These are phyloP conservation scores for Datisca glomerata DNA, from an alignment of 306 rosid genomes.

Conservation along the genomic window DNA sequence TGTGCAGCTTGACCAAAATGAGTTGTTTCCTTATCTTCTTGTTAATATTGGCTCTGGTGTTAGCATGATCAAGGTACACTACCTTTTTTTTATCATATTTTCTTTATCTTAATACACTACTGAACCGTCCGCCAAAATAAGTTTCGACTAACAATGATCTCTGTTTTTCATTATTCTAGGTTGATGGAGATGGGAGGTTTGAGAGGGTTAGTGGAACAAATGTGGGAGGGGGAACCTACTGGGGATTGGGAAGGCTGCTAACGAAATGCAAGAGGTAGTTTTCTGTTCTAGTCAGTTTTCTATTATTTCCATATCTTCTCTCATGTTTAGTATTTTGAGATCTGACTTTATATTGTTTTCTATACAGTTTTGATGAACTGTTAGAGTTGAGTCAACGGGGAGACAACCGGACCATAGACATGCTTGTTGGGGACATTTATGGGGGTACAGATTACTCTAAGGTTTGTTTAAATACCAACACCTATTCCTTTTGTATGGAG, in stretches of 20 bases:
- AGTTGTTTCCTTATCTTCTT: constrained; percentile 88
- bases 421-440: constrained; percentile 99
- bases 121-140: constrained; percentile 10
- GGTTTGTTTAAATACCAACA: constrained; percentile 30
- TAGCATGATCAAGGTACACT: constrained; percentile 87
- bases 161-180: constrained; percentile 33
- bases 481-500: constrained; percentile 7
- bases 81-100: constrained; percentile 3
- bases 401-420: constrained; percentile 82
- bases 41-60: constrained; percentile 98
- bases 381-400: constrained; percentile 96
- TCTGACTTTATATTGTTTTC: constrained; percentile 21
- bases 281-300: constrained; percentile 4
- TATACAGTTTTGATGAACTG: constrained; percentile 89
- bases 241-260: constrained; percentile 94
- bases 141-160: constrained; percentile 3
- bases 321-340: constrained; percentile 9
- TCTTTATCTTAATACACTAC: constrained; percentile 7
- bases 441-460: constrained; percentile 96
- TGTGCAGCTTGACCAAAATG: constrained; percentile 88
- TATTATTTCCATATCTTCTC: constrained; percentile 6
- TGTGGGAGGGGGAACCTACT: constrained; percentile 99
- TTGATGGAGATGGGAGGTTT: constrained; percentile 95
- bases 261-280: constrained; percentile 92
- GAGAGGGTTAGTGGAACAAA: constrained; percentile 96